Evolutionary conservation across 345 rosid genomes (phyloP).

Genomic region (Populus nigra): DNA sequence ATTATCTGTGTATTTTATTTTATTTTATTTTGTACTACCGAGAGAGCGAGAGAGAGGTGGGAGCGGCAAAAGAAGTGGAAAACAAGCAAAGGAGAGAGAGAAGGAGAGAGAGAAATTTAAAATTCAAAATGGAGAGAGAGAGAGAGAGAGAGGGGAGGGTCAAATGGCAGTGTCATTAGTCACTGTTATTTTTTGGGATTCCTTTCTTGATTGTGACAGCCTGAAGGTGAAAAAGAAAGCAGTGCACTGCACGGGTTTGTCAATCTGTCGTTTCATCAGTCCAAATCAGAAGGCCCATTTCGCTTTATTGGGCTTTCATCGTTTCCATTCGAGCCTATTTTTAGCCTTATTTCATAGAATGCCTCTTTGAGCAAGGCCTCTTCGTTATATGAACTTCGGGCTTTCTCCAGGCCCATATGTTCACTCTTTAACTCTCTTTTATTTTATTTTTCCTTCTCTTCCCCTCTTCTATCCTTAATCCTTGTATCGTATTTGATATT

Average conservation of each 20-base stretch:
- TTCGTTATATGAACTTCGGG: not conserved
- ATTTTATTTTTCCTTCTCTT: not conserved
- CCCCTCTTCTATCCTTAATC: too few relatives aligned
- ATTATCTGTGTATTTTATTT: not conserved
- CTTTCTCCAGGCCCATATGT: not conserved
- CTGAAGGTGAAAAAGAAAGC: not conserved
- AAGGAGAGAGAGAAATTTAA: constrained; percentile 13
- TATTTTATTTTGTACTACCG: not conserved
- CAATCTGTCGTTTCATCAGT: not conserved
- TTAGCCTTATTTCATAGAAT: not conserved
- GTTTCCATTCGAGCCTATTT: not conserved
- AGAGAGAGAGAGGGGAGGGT: constrained; percentile 3
- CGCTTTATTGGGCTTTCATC: not conserved
- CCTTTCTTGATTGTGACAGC: constrained; percentile 1
- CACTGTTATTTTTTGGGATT: not conserved
- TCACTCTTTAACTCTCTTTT: not conserved
- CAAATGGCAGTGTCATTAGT: constrained; percentile 5
- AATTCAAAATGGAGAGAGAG: not conserved
- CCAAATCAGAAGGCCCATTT: not conserved
- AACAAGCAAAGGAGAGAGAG: not conserved
- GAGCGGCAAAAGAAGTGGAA: constrained; percentile 7
- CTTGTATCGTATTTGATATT: too few relatives aligned
- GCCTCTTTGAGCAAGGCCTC: not conserved
- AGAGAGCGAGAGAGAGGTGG: not conserved
- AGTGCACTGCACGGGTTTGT: not conserved